Percentiles rank a stretch among this genome's conserved stretches.
These are phyloP conservation scores for Backusella tuberculispora DNA, from an alignment of 192 early-diverging fungal genomes.

Conservation along the genomic window DNA sequence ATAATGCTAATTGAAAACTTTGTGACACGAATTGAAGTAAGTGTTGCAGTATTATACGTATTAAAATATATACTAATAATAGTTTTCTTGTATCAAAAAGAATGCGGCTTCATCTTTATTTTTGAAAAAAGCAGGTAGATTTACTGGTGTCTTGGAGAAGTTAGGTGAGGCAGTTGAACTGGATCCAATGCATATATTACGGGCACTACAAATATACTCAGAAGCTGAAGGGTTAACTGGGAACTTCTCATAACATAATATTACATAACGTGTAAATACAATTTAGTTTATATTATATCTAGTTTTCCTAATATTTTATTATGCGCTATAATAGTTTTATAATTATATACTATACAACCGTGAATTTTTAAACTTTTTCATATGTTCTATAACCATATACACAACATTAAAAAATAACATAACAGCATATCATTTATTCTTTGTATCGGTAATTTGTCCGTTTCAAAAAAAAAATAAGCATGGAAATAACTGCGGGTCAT, in stretches of 20 bases:
- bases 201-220: constrained; percentile 68
- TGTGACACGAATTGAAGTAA: constrained; percentile 64
- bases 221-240: constrained; percentile 39
- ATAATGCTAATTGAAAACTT: constrained; percentile 54
- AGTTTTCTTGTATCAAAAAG: constrained; percentile 40
- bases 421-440: too few relatives aligned
- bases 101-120: constrained; percentile 65
- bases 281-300: not conserved
- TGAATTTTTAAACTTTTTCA: too few relatives aligned
- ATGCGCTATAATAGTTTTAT: not conserved
- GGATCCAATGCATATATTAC: constrained; percentile 62
- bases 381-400: too few relatives aligned
- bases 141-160: constrained; percentile 59
- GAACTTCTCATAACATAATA: not conserved
- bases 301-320: not conserved
- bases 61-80: not conserved
- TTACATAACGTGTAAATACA: not conserved
- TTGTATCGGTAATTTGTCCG: too few relatives aligned
- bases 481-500: too few relatives aligned
- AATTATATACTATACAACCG: not conserved
- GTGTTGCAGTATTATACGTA: not conserved
- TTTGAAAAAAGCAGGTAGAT: constrained; percentile 57
- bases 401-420: too few relatives aligned
- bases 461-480: too few relatives aligned
- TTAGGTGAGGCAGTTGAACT: constrained; percentile 61